A percentile compares a stretch with the other conserved stretches of the same genome.
Evolutionary conservation across 176 grass and related monocot genomes (phyloP).

Genomic region (Phoenix roebelenii): DNA sequence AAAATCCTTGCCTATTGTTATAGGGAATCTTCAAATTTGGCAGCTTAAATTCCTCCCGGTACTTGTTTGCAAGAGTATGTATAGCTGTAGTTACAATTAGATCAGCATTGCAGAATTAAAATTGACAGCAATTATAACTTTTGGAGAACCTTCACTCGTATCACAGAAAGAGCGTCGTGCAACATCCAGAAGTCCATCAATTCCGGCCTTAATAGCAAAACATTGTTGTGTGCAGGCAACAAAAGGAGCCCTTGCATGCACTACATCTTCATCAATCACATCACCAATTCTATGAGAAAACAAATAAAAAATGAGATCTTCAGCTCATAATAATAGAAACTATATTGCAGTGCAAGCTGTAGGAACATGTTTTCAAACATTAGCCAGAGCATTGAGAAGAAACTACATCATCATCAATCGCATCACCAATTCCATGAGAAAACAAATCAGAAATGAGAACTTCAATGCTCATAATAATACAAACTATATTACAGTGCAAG

Average conservation of each 20-base stretch:
- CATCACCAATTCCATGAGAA: slow-evolving; percentile 55
- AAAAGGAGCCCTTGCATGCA: slow-evolving; percentile 98
- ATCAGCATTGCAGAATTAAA: slow-evolving; percentile 7
- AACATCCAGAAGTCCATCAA: slow-evolving; percentile 88
- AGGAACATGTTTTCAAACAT: too few species aligned
- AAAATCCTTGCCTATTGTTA: slow-evolving; percentile 80
- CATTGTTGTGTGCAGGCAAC: slow-evolving; percentile 81
- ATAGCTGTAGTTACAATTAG: slow-evolving; percentile 44
- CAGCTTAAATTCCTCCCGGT: slow-evolving; percentile 73
- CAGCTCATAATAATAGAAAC: not conserved
- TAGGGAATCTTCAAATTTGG: slow-evolving; percentile 85
- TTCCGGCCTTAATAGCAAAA: slow-evolving; percentile 86
- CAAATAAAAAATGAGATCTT: slow-evolving; percentile 17
- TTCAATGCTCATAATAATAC: slow-evolving; percentile 5
- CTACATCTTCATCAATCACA: slow-evolving; percentile 80
- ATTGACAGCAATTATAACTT: slow-evolving; percentile 10
- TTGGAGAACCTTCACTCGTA: slow-evolving; percentile 66
- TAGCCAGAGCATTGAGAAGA: too few species aligned
- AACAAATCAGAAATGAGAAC: slow-evolving; percentile 18
- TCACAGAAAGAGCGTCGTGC: slow-evolving; percentile 82
- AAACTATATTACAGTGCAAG: too few species aligned
- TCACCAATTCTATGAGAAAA: slow-evolving; percentile 61
- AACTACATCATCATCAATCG: slow-evolving; percentile 54
- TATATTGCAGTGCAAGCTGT: too few species aligned
- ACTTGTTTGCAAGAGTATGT: slow-evolving; percentile 69